phyloP scores from a whole-genome alignment of 139 green algal species.

The Chlorella sp. region DNA sequence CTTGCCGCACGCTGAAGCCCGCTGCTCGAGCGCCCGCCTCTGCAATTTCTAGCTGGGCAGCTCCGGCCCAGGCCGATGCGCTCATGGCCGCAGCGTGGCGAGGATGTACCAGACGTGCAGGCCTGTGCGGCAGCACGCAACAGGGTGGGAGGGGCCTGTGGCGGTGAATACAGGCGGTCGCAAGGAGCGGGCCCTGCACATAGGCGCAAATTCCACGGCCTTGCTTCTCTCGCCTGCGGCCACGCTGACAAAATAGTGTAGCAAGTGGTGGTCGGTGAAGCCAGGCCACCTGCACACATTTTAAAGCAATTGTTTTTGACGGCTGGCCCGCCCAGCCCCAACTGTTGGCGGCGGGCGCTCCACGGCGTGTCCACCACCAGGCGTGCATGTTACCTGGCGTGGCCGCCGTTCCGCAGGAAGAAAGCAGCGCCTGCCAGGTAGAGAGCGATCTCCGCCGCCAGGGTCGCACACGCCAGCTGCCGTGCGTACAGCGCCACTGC shows the following conservation, averaged over 20 bases:
- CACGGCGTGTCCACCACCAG: not conserved
- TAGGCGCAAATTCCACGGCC: too few relatives aligned
- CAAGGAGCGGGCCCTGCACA: too few relatives aligned
- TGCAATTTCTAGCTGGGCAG: too few relatives aligned
- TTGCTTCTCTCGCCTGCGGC: too few relatives aligned
- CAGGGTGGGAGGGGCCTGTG: too few relatives aligned
- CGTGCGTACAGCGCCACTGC: constrained; percentile 48
- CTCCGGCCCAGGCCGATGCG: too few relatives aligned
- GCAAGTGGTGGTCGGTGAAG: constrained; percentile 77
- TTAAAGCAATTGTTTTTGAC: too few relatives aligned
- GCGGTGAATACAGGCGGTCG: not conserved
- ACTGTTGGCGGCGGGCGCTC: not conserved
- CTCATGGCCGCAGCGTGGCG: constrained; percentile 8
- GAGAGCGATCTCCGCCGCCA: constrained; percentile 62
- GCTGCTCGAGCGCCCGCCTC: too few relatives aligned
- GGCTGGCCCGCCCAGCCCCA: too few relatives aligned
- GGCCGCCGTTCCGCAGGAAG: constrained; percentile 73
- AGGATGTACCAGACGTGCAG: constrained; percentile 25
- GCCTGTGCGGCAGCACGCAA: too few relatives aligned
- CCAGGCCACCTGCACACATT: constrained; percentile 32
- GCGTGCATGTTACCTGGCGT: constrained; percentile 30
- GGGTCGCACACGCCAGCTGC: constrained; percentile 56
- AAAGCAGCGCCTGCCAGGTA: constrained; percentile 62
- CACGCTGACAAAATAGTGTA: constrained; percentile 79
- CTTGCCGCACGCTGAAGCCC: too few relatives aligned